phyloP scores from a whole-genome alignment of 2,329 filamentous ascomycete species.

The Stagonosporopsis cucurbitacearum region DNA sequence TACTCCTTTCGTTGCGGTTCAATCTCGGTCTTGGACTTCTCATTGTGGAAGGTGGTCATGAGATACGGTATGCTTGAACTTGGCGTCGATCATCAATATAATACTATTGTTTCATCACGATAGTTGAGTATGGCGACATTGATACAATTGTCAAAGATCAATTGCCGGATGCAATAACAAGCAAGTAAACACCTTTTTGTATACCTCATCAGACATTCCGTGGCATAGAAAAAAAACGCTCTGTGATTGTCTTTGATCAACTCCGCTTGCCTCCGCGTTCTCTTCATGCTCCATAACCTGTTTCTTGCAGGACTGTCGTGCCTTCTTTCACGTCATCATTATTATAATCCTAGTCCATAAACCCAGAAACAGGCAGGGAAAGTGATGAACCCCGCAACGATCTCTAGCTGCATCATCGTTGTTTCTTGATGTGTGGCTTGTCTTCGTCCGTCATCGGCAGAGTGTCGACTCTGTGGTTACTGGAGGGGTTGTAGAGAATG shows the following conservation, averaged over 20 bases:
- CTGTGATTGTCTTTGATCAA: background rate
- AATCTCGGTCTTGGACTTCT: background rate
- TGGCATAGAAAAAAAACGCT: background rate
- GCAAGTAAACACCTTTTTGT: background rate
- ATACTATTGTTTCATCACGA: constrained; percentile 1
- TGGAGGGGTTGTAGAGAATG: background rate
- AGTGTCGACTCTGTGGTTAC: background rate
- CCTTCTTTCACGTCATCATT: constrained; percentile 29
- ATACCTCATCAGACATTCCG: background rate
- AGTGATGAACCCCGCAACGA: constrained; percentile 19
- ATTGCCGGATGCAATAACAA: background rate
- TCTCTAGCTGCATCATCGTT: constrained; percentile 20
- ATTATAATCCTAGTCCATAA: constrained; percentile 18
- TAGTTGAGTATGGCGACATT: background rate
- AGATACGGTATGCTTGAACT: background rate
- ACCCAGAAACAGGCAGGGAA: constrained; percentile 27
- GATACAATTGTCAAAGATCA: background rate
- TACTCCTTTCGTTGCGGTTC: background rate
- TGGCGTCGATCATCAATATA: constrained; percentile 4
- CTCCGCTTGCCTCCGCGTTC: background rate
- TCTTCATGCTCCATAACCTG: constrained; percentile 24
- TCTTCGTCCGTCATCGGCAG: background rate
- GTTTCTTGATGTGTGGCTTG: background rate
- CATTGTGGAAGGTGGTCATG: constrained; percentile 4
- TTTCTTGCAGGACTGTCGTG: constrained; percentile 27